Evolutionary conservation across 1,284 basidiomycete genomes (phyloP).

Genomic region (Ustilago sp.): DNA sequence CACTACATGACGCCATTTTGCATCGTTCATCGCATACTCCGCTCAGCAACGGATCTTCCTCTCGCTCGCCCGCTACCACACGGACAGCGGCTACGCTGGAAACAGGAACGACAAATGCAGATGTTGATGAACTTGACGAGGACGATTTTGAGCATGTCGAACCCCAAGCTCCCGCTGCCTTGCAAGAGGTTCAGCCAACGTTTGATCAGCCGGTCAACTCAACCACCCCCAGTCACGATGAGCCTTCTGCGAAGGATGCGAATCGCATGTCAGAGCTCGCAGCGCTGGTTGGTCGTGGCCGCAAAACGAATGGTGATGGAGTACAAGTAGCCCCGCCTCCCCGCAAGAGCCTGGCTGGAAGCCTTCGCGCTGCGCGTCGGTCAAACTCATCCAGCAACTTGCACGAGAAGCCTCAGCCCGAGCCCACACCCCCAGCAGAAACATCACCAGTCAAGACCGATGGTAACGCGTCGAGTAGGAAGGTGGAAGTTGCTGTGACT

Average conservation of each 20-base stretch:
- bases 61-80: neutral
- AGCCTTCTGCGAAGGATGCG: neutral
- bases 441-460: neutral
- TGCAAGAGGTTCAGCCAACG: conserved; percentile 14
- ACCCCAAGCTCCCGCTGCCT: conserved; percentile 13
- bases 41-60: neutral
- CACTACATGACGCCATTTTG: conserved; percentile 37
- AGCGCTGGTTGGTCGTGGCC: conserved; percentile 28
- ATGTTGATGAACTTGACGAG: conserved; percentile 28
- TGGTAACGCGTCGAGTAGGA: neutral
- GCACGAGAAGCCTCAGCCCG: conserved; percentile 18
- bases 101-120: neutral
- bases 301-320: neutral
- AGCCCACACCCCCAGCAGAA: conserved; percentile 9
- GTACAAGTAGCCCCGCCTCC: conserved; percentile 19
- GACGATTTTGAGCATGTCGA: conserved; percentile 49
- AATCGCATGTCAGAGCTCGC: conserved; percentile 50
- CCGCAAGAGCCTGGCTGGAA: conserved; percentile 46
- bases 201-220: neutral
- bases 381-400: conserved; percentile 20
- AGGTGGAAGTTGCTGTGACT: neutral
- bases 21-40: conserved; percentile 3
- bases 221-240: neutral
- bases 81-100: neutral
- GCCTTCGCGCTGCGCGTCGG: conserved; percentile 42